These are phyloP conservation scores for Hygrophoropsis aurantiaca DNA, from an alignment of 768 basidiomycete species.

Conservation along the genomic window DNA sequence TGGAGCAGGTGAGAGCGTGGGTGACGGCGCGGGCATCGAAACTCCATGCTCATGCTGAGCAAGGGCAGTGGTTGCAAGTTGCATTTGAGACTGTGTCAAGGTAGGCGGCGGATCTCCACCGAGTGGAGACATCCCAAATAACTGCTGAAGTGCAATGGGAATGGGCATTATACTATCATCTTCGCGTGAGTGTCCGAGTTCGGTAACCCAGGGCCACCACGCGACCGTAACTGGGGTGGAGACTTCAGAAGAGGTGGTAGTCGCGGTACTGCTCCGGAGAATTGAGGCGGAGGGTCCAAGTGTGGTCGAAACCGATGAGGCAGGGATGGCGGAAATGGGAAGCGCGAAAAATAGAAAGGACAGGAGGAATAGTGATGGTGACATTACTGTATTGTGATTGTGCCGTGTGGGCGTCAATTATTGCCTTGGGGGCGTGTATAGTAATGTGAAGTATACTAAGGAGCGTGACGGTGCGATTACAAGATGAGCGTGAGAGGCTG, in stretches of 20 bases:
- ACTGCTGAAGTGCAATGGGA: constrained; percentile 2
- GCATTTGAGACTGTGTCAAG: too few species aligned
- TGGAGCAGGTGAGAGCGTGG: background rate
- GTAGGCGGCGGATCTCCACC: too few species aligned
- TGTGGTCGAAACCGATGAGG: constrained; percentile 6
- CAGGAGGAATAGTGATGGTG: too few species aligned
- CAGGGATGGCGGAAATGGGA: background rate
- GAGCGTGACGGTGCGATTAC: background rate
- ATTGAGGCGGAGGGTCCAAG: constrained; percentile 19
- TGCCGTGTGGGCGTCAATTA: constrained; percentile 4
- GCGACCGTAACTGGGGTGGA: constrained; percentile 1
- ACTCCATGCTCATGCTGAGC: constrained; percentile 8
- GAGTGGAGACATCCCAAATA: constrained; percentile 1
- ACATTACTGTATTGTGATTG: background rate
- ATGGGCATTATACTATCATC: constrained; percentile 5
- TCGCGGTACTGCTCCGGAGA: background rate
- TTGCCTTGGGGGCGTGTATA: too few species aligned
- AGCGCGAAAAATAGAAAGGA: background rate
- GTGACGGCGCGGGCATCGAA: background rate
- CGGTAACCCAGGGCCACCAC: background rate
- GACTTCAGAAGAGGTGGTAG: constrained; percentile 12
- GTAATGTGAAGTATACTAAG: background rate
- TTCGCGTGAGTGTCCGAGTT: background rate
- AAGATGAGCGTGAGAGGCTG: constrained; percentile 13
- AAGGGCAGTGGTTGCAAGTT: constrained; percentile 9